Percentiles rank a stretch among this genome's conserved stretches.
phyloP scores from a whole-genome alignment of 768 basidiomycete genomes.

The Amyloporia xantha region DNA sequence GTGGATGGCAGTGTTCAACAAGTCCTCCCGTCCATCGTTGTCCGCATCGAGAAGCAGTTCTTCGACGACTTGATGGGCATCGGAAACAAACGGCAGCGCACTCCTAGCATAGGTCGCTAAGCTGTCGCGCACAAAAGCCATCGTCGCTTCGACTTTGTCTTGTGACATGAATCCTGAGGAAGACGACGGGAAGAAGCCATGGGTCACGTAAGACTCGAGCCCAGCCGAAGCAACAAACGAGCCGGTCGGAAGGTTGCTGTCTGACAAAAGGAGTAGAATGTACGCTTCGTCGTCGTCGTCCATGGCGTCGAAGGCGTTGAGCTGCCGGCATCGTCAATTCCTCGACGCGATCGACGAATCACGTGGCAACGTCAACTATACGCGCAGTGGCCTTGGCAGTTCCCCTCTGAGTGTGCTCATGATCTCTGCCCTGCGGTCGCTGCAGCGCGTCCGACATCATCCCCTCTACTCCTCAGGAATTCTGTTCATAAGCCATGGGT shows the following conservation, averaged over 20 bases:
- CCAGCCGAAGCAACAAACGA: constrained; percentile 95
- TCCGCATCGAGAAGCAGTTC: constrained; percentile 1
- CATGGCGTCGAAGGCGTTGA: constrained; percentile 9
- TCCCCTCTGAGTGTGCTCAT: too few relatives aligned
- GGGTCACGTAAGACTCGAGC: constrained; percentile 82
- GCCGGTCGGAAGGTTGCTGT: constrained; percentile 94
- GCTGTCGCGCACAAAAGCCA: constrained; percentile 64
- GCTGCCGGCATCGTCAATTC: too few relatives aligned
- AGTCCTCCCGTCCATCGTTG: background rate
- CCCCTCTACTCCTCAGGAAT: too few relatives aligned
- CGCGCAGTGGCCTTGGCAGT: too few relatives aligned
- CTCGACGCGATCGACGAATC: too few relatives aligned
- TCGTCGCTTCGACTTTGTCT: constrained; percentile 28
- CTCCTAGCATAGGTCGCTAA: constrained; percentile 72
- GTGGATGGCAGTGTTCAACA: constrained; percentile 27
- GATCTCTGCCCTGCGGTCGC: too few relatives aligned
- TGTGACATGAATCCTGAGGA: constrained; percentile 27
- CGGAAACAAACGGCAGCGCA: constrained; percentile 73
- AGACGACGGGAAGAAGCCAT: constrained; percentile 54
- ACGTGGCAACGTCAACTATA: too few relatives aligned
- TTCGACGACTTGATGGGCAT: constrained; percentile 47
- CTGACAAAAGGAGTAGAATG: constrained; percentile 72
- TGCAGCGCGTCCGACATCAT: too few relatives aligned
- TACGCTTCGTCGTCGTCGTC: constrained; percentile 50
- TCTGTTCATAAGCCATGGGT: too few relatives aligned